Evolutionary conservation across 129 eudicot genomes (phyloP).

Genomic region (Escallonia rubra): DNA sequence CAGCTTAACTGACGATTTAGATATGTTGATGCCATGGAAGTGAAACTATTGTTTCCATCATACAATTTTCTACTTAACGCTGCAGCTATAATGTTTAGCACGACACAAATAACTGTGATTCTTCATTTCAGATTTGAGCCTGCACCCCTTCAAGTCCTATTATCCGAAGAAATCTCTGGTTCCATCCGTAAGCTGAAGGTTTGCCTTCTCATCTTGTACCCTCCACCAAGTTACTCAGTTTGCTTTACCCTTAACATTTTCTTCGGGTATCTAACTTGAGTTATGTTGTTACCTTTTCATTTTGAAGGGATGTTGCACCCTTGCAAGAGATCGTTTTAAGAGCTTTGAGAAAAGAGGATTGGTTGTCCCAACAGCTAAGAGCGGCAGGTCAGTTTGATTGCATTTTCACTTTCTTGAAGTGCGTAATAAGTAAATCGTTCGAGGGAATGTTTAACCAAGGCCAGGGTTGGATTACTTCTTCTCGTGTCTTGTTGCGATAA

Average conservation of each 20-base stretch:
- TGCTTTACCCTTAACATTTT: background rate
- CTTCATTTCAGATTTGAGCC: conserved; percentile 65
- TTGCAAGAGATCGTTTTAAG: conserved; percentile 86
- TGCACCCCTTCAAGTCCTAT: conserved; percentile 79
- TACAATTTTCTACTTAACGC: too few species aligned
- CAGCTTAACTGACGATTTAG: background rate
- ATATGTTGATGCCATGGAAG: background rate
- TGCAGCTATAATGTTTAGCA: background rate
- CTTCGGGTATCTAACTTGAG: background rate
- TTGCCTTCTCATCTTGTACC: background rate
- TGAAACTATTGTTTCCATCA: too few species aligned
- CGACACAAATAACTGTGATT: background rate
- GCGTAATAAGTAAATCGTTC: too few species aligned
- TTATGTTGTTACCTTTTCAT: background rate
- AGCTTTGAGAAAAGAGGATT: conserved; percentile 94
- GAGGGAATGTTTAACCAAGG: too few species aligned
- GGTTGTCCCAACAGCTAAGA: conserved; percentile 73
- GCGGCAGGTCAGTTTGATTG: conserved; percentile 47
- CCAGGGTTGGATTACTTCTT: too few species aligned
- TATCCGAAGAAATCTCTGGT: conserved; percentile 87
- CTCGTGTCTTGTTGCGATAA: too few species aligned
- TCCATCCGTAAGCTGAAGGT: conserved; percentile 89
- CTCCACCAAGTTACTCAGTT: background rate
- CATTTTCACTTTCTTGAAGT: background rate
- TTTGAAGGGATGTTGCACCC: conserved; percentile 76